A percentile compares a stretch with the other conserved stretches of the same genome.
phyloP scores from a whole-genome alignment of 805 yeast genomes.

The Saccharomycopsis lassenensis region DNA sequence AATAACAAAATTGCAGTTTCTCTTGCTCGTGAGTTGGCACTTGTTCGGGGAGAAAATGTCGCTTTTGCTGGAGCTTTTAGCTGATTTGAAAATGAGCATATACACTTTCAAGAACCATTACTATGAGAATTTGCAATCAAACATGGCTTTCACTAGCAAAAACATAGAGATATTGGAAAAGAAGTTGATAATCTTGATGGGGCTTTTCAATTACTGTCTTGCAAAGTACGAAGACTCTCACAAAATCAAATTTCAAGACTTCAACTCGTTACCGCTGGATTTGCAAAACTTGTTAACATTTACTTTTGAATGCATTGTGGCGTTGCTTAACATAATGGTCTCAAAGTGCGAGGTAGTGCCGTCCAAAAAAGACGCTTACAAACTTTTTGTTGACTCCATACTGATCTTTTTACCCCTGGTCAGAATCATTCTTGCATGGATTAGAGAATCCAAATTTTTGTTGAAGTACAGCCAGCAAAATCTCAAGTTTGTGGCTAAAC shows the following conservation, averaged over 20 bases:
- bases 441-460: conserved; percentile 38
- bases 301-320: conserved; percentile 30
- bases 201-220: conserved; percentile 27
- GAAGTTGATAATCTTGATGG: conserved; percentile 28
- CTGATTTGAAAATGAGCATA: too few relatives aligned
- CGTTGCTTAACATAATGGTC: conserved; percentile 25
- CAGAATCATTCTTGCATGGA: conserved; percentile 47
- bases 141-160: conserved; percentile 2
- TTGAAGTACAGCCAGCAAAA: conserved; percentile 26
- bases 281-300: conserved; percentile 27
- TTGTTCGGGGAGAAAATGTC: too few relatives aligned
- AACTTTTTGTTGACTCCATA: too few relatives aligned
- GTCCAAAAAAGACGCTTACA: too few relatives aligned
- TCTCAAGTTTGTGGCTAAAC: conserved; percentile 23
- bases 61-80: too few relatives aligned
- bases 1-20: conserved; percentile 2
- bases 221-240: neutral
- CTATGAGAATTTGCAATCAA: too few relatives aligned
- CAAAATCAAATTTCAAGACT: neutral
- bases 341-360: too few relatives aligned
- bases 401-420: conserved; percentile 28
- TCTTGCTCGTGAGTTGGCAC: conserved; percentile 7
- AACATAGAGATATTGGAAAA: conserved; percentile 22
- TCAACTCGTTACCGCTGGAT: conserved; percentile 5
- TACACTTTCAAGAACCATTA: too few relatives aligned